These are phyloP conservation scores for Paecilomyces dactylethromorphus DNA, from an alignment of 2,329 filamentous ascomycete species.

Conservation along the genomic window DNA sequence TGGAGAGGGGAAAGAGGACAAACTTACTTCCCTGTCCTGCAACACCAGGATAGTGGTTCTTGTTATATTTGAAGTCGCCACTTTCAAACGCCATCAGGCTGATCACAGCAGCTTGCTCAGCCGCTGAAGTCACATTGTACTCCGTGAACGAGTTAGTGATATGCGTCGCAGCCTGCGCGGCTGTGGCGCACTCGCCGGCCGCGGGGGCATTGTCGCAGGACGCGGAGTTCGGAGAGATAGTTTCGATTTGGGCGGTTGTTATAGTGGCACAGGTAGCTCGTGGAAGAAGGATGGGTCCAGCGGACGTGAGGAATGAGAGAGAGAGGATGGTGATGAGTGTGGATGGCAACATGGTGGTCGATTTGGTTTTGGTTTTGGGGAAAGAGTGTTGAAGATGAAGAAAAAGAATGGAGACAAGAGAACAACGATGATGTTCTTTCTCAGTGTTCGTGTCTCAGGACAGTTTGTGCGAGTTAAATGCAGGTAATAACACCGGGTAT, in stretches of 20 bases:
- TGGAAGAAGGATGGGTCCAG: conserved; percentile 6
- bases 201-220: conserved; percentile 44
- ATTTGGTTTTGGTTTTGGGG: neutral
- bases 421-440: neutral
- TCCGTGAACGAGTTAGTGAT: conserved; percentile 51
- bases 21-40: conserved; percentile 60
- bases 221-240: conserved; percentile 53
- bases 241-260: conserved; percentile 21
- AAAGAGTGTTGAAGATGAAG: neutral
- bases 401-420: neutral
- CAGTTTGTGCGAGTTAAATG: no score
- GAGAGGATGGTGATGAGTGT: conserved; percentile 5
- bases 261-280: conserved; percentile 5
- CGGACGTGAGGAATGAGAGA: conserved; percentile 5
- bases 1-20: conserved; percentile 1
- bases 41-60: conserved; percentile 51
- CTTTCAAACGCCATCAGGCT: conserved; percentile 67
- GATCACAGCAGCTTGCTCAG: conserved; percentile 63
- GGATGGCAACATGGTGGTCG: conserved; percentile 6
- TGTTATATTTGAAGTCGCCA: conserved; percentile 63
- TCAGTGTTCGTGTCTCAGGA: neutral
- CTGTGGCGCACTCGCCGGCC: conserved; percentile 58
- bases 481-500: no score
- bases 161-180: conserved; percentile 52
- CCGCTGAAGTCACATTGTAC: conserved; percentile 50